Evolutionary conservation across 2,329 filamentous ascomycete genomes (phyloP).

Genomic region (Claviceps capensis): DNA sequence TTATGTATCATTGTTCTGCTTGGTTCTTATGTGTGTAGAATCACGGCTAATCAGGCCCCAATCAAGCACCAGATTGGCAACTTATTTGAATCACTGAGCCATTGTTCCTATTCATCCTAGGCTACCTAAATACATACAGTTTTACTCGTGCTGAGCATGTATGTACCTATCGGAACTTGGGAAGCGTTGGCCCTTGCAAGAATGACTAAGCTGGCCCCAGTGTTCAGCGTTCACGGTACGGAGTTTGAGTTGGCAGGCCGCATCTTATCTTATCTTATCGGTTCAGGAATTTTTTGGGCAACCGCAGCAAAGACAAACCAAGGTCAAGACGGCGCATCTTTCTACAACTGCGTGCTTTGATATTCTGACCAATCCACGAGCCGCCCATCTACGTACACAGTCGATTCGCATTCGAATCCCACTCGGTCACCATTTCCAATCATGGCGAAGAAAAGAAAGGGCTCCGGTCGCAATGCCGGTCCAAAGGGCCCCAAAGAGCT

Average conservation of each 20-base stretch:
- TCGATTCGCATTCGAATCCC: not conserved
- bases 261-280: not conserved
- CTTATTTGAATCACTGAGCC: too few species aligned
- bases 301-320: not conserved
- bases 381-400: not conserved
- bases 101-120: too few species aligned
- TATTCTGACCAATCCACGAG: not conserved
- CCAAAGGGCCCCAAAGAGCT: constrained; percentile 40
- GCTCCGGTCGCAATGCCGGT: constrained; percentile 31
- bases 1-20: too few species aligned
- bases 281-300: not conserved
- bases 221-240: too few species aligned
- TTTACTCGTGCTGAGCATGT: too few species aligned
- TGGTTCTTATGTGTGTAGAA: too few species aligned
- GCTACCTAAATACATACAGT: too few species aligned
- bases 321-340: not conserved
- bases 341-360: not conserved
- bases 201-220: too few species aligned
- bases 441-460: constrained; percentile 63
- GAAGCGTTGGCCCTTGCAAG: too few species aligned
- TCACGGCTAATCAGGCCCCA: too few species aligned
- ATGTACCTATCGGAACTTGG: too few species aligned
- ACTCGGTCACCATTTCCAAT: constrained; percentile 2
- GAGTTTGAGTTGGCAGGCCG: not conserved
- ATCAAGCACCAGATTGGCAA: too few species aligned